A percentile compares a stretch with the other conserved stretches of the same genome.
Conservation (phyloP, 805 yeast species). For the Wickerhamiella bombiphila region DNA sequence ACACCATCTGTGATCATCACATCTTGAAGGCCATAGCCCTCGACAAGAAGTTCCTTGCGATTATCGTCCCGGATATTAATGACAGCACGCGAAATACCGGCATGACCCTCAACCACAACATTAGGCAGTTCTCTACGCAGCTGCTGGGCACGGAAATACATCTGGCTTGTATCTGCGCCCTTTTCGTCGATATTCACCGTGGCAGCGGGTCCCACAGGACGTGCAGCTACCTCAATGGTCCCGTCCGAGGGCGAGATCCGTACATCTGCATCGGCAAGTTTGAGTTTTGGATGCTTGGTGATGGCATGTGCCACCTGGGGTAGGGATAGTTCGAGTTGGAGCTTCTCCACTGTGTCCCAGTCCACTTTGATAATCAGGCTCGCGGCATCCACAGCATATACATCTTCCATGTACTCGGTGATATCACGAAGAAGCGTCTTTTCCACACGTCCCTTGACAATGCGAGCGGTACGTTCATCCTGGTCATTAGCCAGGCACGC, state of each 20-base stretch:
- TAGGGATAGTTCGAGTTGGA: conserved; percentile 77
- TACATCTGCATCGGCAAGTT: conserved; percentile 61
- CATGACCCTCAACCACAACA: conserved; percentile 83
- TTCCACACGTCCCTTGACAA: conserved; percentile 93
- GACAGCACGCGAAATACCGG: conserved; percentile 89
- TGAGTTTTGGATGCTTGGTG: conserved; percentile 72
- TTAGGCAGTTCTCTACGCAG: conserved; percentile 72
- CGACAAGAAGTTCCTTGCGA: conserved; percentile 78
- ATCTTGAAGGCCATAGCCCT: conserved; percentile 90
- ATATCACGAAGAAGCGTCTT: conserved; percentile 80
- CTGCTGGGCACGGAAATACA: conserved; percentile 81
- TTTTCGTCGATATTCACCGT: conserved; percentile 1
- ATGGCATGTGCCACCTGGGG: conserved; percentile 80
- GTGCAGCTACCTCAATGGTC: conserved; percentile 26
- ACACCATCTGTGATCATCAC: conserved; percentile 98
- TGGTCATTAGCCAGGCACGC: conserved; percentile 83
- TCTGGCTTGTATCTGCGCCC: conserved; percentile 27
- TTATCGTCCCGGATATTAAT: conserved; percentile 79
- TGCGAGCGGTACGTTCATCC: conserved; percentile 96
- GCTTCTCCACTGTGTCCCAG: conserved; percentile 64
- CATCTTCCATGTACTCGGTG: conserved; percentile 84
- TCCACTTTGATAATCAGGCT: conserved; percentile 73
- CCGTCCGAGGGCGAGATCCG: conserved; percentile 48
- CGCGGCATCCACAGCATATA: conserved; percentile 65
- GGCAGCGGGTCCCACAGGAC: neutral